Evolutionary conservation across 2,329 filamentous ascomycete genomes (phyloP), one percentile per base, ranked within the genome.

Genomic region (Incumbomyces delicatus): DNA sequence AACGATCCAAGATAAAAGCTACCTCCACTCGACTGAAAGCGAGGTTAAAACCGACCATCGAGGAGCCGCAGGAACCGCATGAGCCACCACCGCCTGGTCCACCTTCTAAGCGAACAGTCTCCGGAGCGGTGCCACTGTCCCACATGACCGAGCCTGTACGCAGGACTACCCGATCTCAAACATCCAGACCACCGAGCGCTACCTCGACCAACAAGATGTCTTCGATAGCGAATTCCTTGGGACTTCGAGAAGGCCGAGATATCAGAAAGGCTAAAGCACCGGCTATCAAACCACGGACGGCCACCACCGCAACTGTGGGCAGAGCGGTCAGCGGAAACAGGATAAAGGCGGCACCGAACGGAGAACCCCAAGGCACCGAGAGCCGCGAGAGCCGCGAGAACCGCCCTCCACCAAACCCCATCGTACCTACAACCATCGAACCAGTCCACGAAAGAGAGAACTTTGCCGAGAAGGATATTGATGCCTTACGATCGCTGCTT

Each of bases 311-410:
- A 2, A 87, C 77, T 45, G 85, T 94, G 33, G 87, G 87, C 14
- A 79, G 89, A 57, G 86, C 90, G 46, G 87, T 95, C 37, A 95
- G 88, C 62, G 89, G 88, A 17, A 95, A 92, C 62, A 78, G 89
- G 48, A 95, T 92, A 62, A 81, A 81, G 2, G 76, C 84, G n/a
- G 53, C 54, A 37, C 60, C 32, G 46, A 52, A 44, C 60, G 62
- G 38, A 43, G 79, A 83, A 50, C 71, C 72, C 33, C 77, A 81
- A 68, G 85, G 90, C 46, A 64, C 81, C 30, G 83, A 92, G 50
- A 71, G 76, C 16, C 22, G 22, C 22, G 22, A n/a, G n/a, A n/a
- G n/a, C n/a, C 83, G 78, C 56, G 85, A 88, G 54, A 56, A 62
- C 41, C 63, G 66, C 35, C 60, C 62, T 13, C 57, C 64, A 20